These are phyloP conservation scores for Cymbopogon citratus DNA, from an alignment of 176 grass and related monocot species.

Conservation along the genomic window DNA sequence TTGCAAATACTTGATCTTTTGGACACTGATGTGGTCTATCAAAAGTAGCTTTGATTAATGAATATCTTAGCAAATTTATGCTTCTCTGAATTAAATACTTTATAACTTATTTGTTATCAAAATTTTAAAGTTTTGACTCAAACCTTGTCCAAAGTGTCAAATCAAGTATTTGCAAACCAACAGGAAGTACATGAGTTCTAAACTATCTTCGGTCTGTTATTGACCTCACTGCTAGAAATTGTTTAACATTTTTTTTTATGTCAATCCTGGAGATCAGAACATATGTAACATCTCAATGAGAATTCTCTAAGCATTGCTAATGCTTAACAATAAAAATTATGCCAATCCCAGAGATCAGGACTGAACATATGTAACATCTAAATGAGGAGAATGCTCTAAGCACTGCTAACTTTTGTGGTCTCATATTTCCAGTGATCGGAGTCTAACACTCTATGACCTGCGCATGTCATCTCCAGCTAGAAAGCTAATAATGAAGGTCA, in stretches of 20 bases:
- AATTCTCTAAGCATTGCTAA: not conserved
- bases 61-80: too few species aligned
- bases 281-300: not conserved
- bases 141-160: too few species aligned
- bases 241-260: not conserved
- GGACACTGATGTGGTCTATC: too few species aligned
- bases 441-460: constrained; percentile 83
- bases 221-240: not conserved
- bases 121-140: too few species aligned
- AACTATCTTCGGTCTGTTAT: not conserved
- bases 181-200: not conserved
- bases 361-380: not conserved
- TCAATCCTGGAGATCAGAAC: not conserved
- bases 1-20: too few species aligned
- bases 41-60: too few species aligned
- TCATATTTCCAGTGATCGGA: constrained; percentile 72
- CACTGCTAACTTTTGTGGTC: not conserved
- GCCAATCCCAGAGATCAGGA: too few species aligned
- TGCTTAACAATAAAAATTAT: too few species aligned
- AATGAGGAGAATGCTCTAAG: not conserved
- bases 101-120: too few species aligned
- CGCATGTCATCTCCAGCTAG: constrained; percentile 87
- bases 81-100: too few species aligned
- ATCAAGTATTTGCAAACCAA: too few species aligned
- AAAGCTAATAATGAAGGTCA: constrained; percentile 92